These are phyloP conservation scores for Myriosclerotinia duriaeana DNA, from an alignment of 2,329 filamentous ascomycete genomes.

Conservation along the genomic window DNA sequence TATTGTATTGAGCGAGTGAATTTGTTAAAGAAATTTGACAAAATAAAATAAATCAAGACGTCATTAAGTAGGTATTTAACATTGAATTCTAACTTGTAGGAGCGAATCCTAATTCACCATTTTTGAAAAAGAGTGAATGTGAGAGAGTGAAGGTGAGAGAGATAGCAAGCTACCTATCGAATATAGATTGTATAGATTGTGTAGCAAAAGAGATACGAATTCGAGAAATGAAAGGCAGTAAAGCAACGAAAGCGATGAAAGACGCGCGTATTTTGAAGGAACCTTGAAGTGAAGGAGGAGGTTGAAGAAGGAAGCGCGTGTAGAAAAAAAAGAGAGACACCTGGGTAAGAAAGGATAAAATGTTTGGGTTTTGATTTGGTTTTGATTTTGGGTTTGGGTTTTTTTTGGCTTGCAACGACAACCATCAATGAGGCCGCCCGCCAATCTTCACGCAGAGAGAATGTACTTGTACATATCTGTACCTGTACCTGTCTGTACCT, in stretches of 20 bases:
- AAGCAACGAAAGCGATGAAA: constrained; percentile 5
- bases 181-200: not conserved
- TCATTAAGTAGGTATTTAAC: constrained; percentile 35
- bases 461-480: not conserved
- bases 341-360: not conserved
- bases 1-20: constrained; percentile 23
- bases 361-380: no score
- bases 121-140: no score
- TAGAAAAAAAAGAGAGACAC: not conserved
- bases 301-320: constrained; percentile 18
- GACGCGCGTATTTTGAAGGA: constrained; percentile 18
- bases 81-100: not conserved
- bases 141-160: not conserved
- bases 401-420: no score
- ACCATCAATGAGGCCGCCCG: no score
- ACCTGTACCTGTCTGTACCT: not conserved
- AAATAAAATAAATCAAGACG: constrained; percentile 23
- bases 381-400: no score
- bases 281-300: not conserved
- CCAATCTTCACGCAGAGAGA: no score
- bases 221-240: constrained; percentile 17
- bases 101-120: constrained; percentile 1
- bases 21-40: constrained; percentile 27
- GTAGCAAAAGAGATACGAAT: constrained; percentile 12
- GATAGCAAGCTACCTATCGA: not conserved